Evolutionary conservation across 2,329 filamentous ascomycete genomes (phyloP).

Genomic region (Colletotrichum sp.): DNA sequence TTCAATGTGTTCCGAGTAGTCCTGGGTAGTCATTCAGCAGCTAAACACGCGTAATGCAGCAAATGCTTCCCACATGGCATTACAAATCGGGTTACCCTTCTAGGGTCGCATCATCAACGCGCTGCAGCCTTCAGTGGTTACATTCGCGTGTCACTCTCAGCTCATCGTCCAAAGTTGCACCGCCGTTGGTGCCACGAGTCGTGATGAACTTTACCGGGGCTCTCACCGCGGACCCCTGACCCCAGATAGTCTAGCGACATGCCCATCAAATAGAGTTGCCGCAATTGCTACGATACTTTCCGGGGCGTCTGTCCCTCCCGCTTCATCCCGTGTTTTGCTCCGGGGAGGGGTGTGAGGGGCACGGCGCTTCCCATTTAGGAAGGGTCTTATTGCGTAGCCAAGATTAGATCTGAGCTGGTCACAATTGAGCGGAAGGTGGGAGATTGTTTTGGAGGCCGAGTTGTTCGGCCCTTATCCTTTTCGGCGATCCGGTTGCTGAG

Average conservation of each 20-base stretch:
- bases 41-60: not conserved
- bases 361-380: not conserved
- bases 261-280: not conserved
- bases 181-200: not conserved
- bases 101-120: not conserved
- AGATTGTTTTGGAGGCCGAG: not conserved
- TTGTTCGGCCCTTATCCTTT: not conserved
- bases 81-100: not conserved
- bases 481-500: not conserved
- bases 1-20: not conserved
- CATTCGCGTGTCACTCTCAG: not conserved
- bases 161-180: not conserved
- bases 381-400: not conserved
- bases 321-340: not conserved
- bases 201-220: not conserved
- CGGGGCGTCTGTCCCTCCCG: not conserved
- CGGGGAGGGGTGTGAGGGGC: not conserved
- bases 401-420: not conserved
- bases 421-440: not conserved
- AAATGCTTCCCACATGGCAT: not conserved
- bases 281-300: not conserved
- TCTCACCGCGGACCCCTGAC: not conserved
- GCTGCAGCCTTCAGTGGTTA: not conserved
- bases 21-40: not conserved
- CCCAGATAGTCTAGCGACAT: too few relatives aligned